Conservation (phyloP, 2,329 filamentous ascomycete species). For the Exophiala sideris region DNA sequence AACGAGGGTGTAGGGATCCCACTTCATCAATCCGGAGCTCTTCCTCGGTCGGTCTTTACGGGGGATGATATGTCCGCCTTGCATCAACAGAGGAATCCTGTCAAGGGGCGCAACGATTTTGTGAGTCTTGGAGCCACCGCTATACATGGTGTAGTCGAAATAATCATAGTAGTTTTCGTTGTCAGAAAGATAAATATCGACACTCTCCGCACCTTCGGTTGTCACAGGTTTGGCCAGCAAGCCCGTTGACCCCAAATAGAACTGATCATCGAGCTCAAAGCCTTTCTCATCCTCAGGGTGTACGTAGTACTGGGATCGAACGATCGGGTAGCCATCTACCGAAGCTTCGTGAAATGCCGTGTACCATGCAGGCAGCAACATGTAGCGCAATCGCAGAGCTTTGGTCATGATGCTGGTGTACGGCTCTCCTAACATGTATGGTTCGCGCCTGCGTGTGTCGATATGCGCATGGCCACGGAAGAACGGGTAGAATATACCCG, state of each 20-base stretch:
- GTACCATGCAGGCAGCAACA: slow-evolving; percentile 89
- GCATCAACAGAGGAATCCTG: slow-evolving; percentile 85
- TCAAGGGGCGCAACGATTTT: slow-evolving; percentile 75
- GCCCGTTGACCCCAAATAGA: slow-evolving; percentile 85
- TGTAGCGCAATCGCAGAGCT: slow-evolving; percentile 83
- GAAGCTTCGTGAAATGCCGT: slow-evolving; percentile 92
- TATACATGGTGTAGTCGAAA: slow-evolving; percentile 77
- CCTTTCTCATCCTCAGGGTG: slow-evolving; percentile 81
- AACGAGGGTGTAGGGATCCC: slow-evolving; percentile 91
- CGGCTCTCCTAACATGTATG: slow-evolving; percentile 80
- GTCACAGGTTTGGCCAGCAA: slow-evolving; percentile 91
- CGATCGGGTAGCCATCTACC: slow-evolving; percentile 76
- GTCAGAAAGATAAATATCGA: slow-evolving; percentile 84
- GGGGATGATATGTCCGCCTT: slow-evolving; percentile 85
- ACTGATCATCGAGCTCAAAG: slow-evolving; percentile 87
- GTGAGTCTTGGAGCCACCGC: slow-evolving; percentile 66
- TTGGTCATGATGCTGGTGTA: slow-evolving; percentile 83
- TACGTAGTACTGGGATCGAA: slow-evolving; percentile 89
- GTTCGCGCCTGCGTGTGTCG: slow-evolving; percentile 88
- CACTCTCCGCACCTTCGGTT: slow-evolving; percentile 66
- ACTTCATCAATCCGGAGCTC: slow-evolving; percentile 84
- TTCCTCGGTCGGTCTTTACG: slow-evolving; percentile 84
- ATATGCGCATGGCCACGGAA: slow-evolving; percentile 98
- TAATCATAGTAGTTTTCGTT: slow-evolving; percentile 92
- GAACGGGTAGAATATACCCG: slow-evolving; percentile 95